Conservation (phyloP, 169 alveolate species). For the Babesia sp. region DNA sequence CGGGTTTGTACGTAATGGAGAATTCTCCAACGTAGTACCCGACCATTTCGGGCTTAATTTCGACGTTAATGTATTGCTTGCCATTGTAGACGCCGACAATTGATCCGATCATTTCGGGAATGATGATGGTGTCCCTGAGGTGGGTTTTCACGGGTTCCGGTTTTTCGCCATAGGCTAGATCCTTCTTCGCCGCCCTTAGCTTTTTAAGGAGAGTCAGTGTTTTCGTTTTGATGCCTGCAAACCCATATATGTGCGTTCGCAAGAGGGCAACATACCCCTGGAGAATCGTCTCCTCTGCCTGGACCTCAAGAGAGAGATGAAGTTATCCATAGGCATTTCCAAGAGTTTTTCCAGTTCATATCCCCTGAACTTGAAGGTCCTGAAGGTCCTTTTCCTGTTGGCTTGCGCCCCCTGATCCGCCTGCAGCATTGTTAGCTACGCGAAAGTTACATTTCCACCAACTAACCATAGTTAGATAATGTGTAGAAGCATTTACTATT, state of each 20-base stretch:
- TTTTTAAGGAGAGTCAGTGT: constrained; percentile 92
- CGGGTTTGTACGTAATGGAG: constrained; percentile 98
- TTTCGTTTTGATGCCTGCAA: constrained; percentile 81
- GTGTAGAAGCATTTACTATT: background rate
- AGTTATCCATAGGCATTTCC: constrained; percentile 88
- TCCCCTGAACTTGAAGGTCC: constrained; percentile 97
- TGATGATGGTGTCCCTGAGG: constrained; percentile 91
- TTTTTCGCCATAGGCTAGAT: constrained; percentile 90
- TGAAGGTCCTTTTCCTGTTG: constrained; percentile 95
- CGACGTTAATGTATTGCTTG: constrained; percentile 94
- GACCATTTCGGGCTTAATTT: constrained; percentile 98
- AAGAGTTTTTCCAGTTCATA: constrained; percentile 93
- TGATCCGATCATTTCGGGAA: constrained; percentile 98
- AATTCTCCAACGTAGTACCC: constrained; percentile 99
- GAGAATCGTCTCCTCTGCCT: constrained; percentile 96
- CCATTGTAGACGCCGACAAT: constrained; percentile 98
- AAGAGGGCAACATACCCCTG: constrained; percentile 72
- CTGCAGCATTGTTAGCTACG: constrained; percentile 5
- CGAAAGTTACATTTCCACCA: background rate
- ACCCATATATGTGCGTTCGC: constrained; percentile 24
- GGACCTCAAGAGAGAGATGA: constrained; percentile 91
- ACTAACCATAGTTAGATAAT: constrained; percentile 6
- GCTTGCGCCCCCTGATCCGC: constrained; percentile 67
- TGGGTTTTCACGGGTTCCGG: constrained; percentile 95
- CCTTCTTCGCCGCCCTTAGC: constrained; percentile 91